Evolutionary conservation across 495 filamentous ascomycete genomes (phyloP).

Genomic region (Penicillium diatomitis): DNA sequence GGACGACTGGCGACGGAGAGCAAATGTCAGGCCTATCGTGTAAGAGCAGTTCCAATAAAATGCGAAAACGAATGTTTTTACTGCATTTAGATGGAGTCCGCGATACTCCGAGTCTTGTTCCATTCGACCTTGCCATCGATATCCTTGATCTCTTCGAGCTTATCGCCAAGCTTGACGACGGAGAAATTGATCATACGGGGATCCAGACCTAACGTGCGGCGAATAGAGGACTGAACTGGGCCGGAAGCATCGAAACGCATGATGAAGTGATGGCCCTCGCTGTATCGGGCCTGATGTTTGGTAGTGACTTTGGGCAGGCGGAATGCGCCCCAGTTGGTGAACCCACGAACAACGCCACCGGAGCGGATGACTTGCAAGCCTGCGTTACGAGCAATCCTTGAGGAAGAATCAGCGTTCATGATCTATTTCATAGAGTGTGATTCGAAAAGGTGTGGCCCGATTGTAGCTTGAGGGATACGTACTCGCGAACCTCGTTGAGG

Average conservation of each 20-base stretch:
- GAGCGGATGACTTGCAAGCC: conserved; percentile 73
- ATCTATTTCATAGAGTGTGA: conserved; percentile 10
- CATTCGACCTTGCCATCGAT: conserved; percentile 52
- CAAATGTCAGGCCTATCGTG: too few relatives aligned
- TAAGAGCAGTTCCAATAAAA: too few relatives aligned
- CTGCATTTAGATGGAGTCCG: conserved; percentile 17
- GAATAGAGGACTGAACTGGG: conserved; percentile 59
- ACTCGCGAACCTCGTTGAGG: conserved; percentile 91
- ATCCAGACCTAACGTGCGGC: conserved; percentile 71
- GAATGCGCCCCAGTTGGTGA: conserved; percentile 91
- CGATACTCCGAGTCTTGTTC: conserved; percentile 32
- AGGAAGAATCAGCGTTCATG: neutral
- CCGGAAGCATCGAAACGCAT: conserved; percentile 84
- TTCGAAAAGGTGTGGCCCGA: neutral
- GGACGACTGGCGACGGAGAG: neutral
- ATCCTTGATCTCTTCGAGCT: conserved; percentile 58
- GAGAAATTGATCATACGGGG: conserved; percentile 82
- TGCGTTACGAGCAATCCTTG: conserved; percentile 73
- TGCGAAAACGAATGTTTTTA: neutral
- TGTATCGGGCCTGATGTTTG: conserved; percentile 71
- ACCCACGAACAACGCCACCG: conserved; percentile 84
- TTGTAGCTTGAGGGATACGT: conserved; percentile 21
- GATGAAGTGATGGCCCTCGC: conserved; percentile 87
- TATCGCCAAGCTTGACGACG: conserved; percentile 78
- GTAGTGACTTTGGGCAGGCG: conserved; percentile 64